Percentiles rank a stretch among this genome's conserved stretches.
These are phyloP conservation scores for Scedosporium aurantiacum DNA, from an alignment of 2,329 filamentous ascomycete genomes.

Conservation along the genomic window DNA sequence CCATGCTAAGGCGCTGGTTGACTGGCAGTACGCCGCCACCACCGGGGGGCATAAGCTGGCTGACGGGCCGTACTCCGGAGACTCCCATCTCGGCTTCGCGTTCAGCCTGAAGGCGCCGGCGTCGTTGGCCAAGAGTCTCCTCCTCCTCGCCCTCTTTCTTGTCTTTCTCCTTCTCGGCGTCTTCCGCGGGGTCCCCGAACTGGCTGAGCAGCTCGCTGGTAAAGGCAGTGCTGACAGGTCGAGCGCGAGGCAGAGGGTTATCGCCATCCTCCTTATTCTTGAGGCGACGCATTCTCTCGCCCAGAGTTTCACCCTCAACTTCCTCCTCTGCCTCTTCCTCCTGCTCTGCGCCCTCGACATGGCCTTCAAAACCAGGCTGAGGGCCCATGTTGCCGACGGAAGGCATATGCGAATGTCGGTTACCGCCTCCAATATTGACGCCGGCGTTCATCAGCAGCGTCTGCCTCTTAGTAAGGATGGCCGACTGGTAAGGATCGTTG, in stretches of 20 bases:
- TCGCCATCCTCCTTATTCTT: slow-evolving; percentile 30
- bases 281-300: slow-evolving; percentile 53
- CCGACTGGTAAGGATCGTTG: slow-evolving; percentile 27
- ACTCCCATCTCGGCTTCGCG: slow-evolving; percentile 47
- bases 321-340: slow-evolving; percentile 29
- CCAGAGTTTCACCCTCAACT: slow-evolving; percentile 47
- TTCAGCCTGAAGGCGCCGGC: slow-evolving; percentile 60
- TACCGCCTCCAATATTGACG: slow-evolving; percentile 13
- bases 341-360: slow-evolving; percentile 38
- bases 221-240: slow-evolving; percentile 55
- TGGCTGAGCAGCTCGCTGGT: slow-evolving; percentile 57
- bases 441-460: slow-evolving; percentile 27
- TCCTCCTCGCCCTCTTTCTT: slow-evolving; percentile 43
- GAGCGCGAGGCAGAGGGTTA: slow-evolving; percentile 36
- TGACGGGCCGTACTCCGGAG: slow-evolving; percentile 11
- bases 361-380: slow-evolving; percentile 14
- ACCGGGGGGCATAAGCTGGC: slow-evolving; percentile 10
- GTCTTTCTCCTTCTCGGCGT: slow-evolving; percentile 30
- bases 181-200: slow-evolving; percentile 41
- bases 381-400: neutral
- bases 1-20: slow-evolving; percentile 38
- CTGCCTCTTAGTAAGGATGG: slow-evolving; percentile 25
- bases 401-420: slow-evolving; percentile 16
- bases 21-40: neutral
- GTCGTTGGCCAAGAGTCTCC: slow-evolving; percentile 69